phyloP scores from a whole-genome alignment of 768 basidiomycete species.

The Coprinopsis strossmayeri region DNA sequence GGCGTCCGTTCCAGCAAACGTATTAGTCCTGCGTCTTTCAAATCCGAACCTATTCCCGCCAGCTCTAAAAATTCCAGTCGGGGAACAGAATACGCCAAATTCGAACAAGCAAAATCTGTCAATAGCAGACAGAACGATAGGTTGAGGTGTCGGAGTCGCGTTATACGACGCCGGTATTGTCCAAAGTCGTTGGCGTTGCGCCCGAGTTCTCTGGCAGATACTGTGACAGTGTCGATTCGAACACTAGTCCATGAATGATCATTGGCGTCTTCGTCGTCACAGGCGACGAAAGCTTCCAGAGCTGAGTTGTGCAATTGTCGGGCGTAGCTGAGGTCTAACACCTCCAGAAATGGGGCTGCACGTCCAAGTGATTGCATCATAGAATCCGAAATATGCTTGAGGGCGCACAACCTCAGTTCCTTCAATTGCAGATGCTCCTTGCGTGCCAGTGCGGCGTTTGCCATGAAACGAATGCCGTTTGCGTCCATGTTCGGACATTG shows the following conservation, averaged over 20 bases:
- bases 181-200: conserved; percentile 39
- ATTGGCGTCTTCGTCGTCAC: conserved; percentile 32
- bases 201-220: conserved; percentile 61
- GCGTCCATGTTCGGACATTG: conserved; percentile 66
- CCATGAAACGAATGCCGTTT: conserved; percentile 48
- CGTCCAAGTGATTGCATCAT: conserved; percentile 62
- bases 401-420: conserved; percentile 60
- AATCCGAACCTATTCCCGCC: conserved; percentile 61
- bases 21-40: conserved; percentile 71
- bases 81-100: conserved; percentile 66
- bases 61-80: conserved; percentile 73
- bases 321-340: conserved; percentile 74
- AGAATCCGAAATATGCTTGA: conserved; percentile 53
- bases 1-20: conserved; percentile 65
- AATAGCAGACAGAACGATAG: conserved; percentile 66
- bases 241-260: conserved; percentile 13
- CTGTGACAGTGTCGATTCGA: conserved; percentile 37
- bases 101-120: conserved; percentile 69
- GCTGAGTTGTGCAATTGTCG: conserved; percentile 69
- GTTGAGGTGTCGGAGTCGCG: conserved; percentile 64
- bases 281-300: conserved; percentile 64
- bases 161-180: conserved; percentile 53
- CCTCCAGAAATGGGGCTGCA: conserved; percentile 66
- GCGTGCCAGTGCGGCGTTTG: conserved; percentile 35
- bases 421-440: conserved; percentile 47